A percentile compares a stretch with the other conserved stretches of the same genome.
Evolutionary conservation across 805 yeast genomes (phyloP).

Genomic region (Starmerella geochares): DNA sequence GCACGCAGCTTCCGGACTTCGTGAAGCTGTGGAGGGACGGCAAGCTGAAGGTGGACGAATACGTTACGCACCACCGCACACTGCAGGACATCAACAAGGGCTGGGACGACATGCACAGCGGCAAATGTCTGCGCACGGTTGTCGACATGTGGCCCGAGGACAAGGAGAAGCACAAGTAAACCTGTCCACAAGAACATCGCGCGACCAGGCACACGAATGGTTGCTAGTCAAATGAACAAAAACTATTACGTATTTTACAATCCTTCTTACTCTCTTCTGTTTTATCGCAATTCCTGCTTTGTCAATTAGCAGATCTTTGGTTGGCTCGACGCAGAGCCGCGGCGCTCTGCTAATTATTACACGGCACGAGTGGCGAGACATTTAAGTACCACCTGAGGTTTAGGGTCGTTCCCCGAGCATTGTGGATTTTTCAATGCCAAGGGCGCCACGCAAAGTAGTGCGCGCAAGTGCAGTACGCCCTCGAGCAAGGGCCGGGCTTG

Average conservation of each 20-base stretch:
- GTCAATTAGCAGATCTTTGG: not conserved
- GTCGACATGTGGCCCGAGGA: slow-evolving; percentile 23
- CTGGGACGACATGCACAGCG: slow-evolving; percentile 89
- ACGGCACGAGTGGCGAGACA: not conserved
- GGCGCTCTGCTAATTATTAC: no score
- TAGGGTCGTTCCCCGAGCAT: not conserved
- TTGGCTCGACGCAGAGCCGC: no score
- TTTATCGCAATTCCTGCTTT: not conserved
- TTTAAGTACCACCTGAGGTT: slow-evolving; percentile 6
- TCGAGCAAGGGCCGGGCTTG: not conserved
- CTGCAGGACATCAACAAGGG: slow-evolving; percentile 75
- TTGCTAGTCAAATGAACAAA: not conserved
- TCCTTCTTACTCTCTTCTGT: not conserved
- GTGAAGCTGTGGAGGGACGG: slow-evolving; percentile 79
- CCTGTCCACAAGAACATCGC: no score
- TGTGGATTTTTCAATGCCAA: not conserved
- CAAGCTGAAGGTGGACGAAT: slow-evolving; percentile 80
- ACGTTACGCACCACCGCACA: slow-evolving; percentile 80
- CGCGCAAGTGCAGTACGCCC: not conserved
- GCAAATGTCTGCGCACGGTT: slow-evolving; percentile 91
- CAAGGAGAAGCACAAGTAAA: slow-evolving; percentile 12
- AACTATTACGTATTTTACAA: no score
- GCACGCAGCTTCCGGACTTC: slow-evolving; percentile 84
- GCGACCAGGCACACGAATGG: not conserved
- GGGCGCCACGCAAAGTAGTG: not conserved